Conservation (phyloP, 1,284 basidiomycete species). For the Boletellus deceptivus region DNA sequence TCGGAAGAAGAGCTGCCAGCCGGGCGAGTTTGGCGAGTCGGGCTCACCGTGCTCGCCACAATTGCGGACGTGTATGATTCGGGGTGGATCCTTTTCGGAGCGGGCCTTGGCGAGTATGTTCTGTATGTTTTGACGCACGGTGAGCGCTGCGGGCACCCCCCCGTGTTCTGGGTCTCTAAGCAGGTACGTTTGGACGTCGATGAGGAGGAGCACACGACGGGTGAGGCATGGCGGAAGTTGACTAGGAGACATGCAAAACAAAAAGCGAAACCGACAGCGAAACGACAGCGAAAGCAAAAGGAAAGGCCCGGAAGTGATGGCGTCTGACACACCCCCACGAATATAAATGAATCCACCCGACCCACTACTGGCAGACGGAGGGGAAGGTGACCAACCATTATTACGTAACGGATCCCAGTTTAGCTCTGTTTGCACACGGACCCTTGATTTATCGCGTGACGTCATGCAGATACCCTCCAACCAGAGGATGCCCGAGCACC, state of each 20-base stretch:
- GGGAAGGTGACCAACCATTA: background rate
- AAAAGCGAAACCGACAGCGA: background rate
- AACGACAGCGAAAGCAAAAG: background rate
- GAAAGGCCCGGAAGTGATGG: background rate
- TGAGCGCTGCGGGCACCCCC: slow-evolving; percentile 49
- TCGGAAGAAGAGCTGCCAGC: slow-evolving; percentile 58
- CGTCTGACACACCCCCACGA: background rate
- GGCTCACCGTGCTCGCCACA: slow-evolving; percentile 56
- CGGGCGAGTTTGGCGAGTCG: slow-evolving; percentile 50
- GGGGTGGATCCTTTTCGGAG: slow-evolving; percentile 44
- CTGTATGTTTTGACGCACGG: slow-evolving; percentile 48
- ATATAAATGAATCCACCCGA: slow-evolving; percentile 15
- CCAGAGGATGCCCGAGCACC: too few relatives aligned
- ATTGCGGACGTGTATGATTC: slow-evolving; percentile 67
- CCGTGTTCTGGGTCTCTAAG: slow-evolving; percentile 47
- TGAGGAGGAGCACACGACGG: slow-evolving; percentile 55
- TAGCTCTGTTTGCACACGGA: slow-evolving; percentile 8
- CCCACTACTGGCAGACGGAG: background rate
- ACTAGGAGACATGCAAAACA: slow-evolving; percentile 21
- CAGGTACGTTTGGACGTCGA: slow-evolving; percentile 56
- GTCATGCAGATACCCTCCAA: slow-evolving; percentile 13
- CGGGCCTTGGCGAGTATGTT: slow-evolving; percentile 52
- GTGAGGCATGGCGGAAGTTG: slow-evolving; percentile 18
- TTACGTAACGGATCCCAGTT: slow-evolving; percentile 8
- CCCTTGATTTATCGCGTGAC: slow-evolving; percentile 18